Evolutionary conservation across 345 rosid genomes (phyloP), one percentile per base, ranked within the genome.

Genomic region (Citrus reticulata): DNA sequence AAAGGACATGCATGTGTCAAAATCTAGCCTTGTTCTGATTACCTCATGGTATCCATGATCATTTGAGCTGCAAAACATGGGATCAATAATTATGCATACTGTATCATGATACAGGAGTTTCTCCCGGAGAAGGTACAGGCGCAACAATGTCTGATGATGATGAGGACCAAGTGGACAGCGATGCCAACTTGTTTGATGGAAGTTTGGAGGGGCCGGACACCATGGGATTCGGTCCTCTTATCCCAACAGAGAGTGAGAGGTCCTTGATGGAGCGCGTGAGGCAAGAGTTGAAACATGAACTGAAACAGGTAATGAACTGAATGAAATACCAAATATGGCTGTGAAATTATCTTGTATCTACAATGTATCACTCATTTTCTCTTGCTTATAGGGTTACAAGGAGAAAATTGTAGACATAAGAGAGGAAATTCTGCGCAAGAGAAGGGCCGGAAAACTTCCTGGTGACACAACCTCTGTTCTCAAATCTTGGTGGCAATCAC

Each of bases 141-240:
- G 98, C 98, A 61, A 96, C 99, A 69, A 96, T 96, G 99, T 96
- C 99, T 0, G 99, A 96, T 40, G 98, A 94, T 22, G 99, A 96
- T 20, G 98, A 96, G 11, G 99, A 96, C 76, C 98, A 90, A 84
- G 92, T 89, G 19, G 99, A 96, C 40, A 90, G 97, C 25, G 99
- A 94, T 71, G 85, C 91, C 68, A 91, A 88, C 85, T 75, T 94
- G 89, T 94, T 88, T 35, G 99, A 92, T 81, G 95, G 90, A 74
- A 84, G 90, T 70, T 74, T 94, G 84, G 99, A 94, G 4, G 94
- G 90, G 9, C 22, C 84, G 2, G 97, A 92, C 78, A 77, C 81
- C n/a, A 83, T 96, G 88, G 99, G 98, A 9, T 96, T 96, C 40
- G 99, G 99, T 77, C 98, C 98, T 78, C 89, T 96, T 19, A 72